A percentile compares a stretch with the other conserved stretches of the same genome.
Evolutionary conservation across 345 rosid genomes (phyloP).

Genomic region (Sapria himalayana): DNA sequence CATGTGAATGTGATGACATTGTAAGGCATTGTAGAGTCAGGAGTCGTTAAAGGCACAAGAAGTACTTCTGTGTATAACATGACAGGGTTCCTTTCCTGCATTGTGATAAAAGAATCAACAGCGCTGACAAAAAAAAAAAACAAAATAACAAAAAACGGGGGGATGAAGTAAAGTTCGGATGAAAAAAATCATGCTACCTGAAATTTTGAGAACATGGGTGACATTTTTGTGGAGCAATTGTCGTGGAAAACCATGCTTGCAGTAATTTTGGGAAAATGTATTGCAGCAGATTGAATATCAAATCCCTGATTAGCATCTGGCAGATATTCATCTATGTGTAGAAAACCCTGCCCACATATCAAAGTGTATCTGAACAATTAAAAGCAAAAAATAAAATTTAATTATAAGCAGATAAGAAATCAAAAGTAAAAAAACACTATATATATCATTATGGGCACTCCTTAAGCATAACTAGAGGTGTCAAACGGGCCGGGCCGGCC

Average conservation of each 20-base stretch:
- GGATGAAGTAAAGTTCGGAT: background rate
- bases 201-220: constrained; percentile 36
- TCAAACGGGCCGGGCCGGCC: too few species aligned
- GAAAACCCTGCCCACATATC: too few species aligned
- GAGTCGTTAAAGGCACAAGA: constrained; percentile 80
- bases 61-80: constrained; percentile 75
- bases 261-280: constrained; percentile 46
- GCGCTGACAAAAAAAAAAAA: background rate
- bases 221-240: constrained; percentile 14
- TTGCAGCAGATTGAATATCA: constrained; percentile 83
- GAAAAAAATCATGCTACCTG: constrained; percentile 22
- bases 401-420: background rate
- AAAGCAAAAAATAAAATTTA: constrained; percentile 9
- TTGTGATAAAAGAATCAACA: constrained; percentile 9
- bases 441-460: too few species aligned
- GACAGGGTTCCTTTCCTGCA: constrained; percentile 48
- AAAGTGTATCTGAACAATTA: constrained; percentile 9
- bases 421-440: too few species aligned
- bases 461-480: too few species aligned
- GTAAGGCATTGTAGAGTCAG: constrained; percentile 99
- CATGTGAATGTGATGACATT: constrained; percentile 92
- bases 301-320: constrained; percentile 98
- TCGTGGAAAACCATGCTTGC: constrained; percentile 24
- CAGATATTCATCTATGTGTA: constrained; percentile 87
- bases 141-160: too few species aligned